Conservation (phyloP, 768 basidiomycete genomes). For the Tephrocybe sp. region DNA sequence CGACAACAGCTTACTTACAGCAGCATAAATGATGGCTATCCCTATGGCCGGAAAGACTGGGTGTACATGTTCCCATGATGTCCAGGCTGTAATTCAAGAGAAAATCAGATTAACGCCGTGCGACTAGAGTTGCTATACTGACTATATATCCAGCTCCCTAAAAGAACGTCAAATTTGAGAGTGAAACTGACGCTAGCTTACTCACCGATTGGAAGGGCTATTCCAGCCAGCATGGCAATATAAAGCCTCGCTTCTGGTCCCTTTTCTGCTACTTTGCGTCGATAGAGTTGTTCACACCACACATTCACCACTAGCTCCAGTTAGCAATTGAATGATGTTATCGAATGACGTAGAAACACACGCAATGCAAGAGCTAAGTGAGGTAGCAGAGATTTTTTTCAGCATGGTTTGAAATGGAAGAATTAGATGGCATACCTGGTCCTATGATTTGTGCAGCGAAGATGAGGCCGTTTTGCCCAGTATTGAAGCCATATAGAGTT, state of each 20-base stretch:
- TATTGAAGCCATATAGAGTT: background rate
- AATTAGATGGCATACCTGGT: background rate
- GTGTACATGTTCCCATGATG: constrained; percentile 1
- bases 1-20: background rate
- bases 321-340: background rate
- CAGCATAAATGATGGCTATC: constrained; percentile 2
- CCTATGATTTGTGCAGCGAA: background rate
- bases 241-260: constrained; percentile 3
- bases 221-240: constrained; percentile 1
- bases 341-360: background rate
- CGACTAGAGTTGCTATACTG: background rate
- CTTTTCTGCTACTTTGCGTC: background rate
- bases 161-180: background rate
- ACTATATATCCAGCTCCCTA: constrained; percentile 4
- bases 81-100: background rate
- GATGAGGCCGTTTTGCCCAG: background rate
- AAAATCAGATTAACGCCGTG: too few species aligned
- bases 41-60: background rate
- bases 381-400: background rate
- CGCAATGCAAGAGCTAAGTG: background rate
- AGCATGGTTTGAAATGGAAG: too few species aligned
- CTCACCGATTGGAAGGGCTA: constrained; percentile 1
- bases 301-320: background rate
- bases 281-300: background rate
- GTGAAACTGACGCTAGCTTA: background rate